phyloP scores from a whole-genome alignment of 2,329 filamentous ascomycete genomes.

The Ophiognomonia clavigignenti-juglandacearum region DNA sequence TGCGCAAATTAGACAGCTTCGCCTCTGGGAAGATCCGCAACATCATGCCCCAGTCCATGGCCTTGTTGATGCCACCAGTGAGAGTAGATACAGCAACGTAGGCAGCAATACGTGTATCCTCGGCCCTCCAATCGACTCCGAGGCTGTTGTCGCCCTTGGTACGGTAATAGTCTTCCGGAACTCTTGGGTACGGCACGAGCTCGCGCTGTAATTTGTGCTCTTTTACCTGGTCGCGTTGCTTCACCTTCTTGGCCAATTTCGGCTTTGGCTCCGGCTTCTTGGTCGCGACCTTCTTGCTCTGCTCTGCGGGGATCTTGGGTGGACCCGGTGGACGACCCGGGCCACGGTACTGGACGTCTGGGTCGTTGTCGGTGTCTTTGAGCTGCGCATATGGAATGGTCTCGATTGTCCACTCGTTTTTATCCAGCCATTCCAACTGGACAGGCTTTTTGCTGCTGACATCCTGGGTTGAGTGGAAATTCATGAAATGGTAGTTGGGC shows the following conservation, averaged over 20 bases:
- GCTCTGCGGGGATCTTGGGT: not conserved
- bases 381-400: constrained; percentile 38
- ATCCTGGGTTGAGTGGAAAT: constrained; percentile 24
- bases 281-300: constrained; percentile 15
- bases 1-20: constrained; percentile 45
- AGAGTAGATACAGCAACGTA: constrained; percentile 55
- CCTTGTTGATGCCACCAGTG: constrained; percentile 54
- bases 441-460: constrained; percentile 22
- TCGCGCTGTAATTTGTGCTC: constrained; percentile 26
- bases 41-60: constrained; percentile 57
- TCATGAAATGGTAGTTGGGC: constrained; percentile 35
- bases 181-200: constrained; percentile 27
- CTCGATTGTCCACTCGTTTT: constrained; percentile 35
- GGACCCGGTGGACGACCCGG: constrained; percentile 8
- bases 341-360: constrained; percentile 14
- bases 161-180: constrained; percentile 28
- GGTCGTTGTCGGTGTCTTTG: constrained; percentile 25
- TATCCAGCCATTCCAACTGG: constrained; percentile 31
- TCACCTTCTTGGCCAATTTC: constrained; percentile 13
- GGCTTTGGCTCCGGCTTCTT: no score
- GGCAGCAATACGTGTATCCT: constrained; percentile 46
- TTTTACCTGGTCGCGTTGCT: no score
- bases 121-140: constrained; percentile 36
- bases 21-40: constrained; percentile 50
- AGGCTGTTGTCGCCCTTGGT: constrained; percentile 25